phyloP scores from a whole-genome alignment of 163 green algal genomes.

The Volvox carteri region DNA sequence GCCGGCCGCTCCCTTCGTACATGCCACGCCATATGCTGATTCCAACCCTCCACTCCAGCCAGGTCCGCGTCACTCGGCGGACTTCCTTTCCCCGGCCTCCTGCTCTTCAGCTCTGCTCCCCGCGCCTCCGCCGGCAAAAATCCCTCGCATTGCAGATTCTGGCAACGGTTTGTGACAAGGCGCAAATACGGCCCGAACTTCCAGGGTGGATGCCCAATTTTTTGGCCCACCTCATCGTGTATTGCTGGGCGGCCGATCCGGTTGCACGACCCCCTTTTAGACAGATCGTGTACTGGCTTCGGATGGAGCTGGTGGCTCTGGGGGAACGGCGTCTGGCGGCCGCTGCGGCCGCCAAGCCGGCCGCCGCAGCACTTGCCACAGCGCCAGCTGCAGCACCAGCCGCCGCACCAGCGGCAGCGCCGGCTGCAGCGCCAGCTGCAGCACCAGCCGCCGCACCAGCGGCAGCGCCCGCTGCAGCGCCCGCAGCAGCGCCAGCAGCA shows the following conservation, averaged over 20 bases:
- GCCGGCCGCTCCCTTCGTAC: no score
- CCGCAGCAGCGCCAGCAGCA: background rate
- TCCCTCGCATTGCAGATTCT: no score
- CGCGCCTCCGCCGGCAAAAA: no score
- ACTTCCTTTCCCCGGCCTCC: background rate
- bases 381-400: background rate
- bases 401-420: no score
- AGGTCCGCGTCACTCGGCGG: background rate
- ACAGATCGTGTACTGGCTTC: conserved; percentile 58
- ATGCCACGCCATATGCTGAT: background rate
- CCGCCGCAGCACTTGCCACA: background rate
- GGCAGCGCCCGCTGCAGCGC: background rate
- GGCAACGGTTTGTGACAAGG: conserved; percentile 67
- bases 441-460: background rate
- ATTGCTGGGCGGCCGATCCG: conserved; percentile 78
- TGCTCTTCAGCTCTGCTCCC: conserved; percentile 71
- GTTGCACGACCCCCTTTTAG: conserved; percentile 67
- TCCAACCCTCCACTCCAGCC: background rate
- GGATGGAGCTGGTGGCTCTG: background rate
- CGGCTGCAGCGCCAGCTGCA: background rate
- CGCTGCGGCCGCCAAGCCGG: background rate
- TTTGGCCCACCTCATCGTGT: conserved; percentile 71
- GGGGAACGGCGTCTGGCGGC: no score
- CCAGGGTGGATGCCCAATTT: conserved; percentile 61
- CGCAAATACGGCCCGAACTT: conserved; percentile 74